Evolutionary conservation across 1,284 basidiomycete genomes (phyloP), one percentile per base, ranked within the genome.

Genomic region (Microbotryomycetes sp.): DNA sequence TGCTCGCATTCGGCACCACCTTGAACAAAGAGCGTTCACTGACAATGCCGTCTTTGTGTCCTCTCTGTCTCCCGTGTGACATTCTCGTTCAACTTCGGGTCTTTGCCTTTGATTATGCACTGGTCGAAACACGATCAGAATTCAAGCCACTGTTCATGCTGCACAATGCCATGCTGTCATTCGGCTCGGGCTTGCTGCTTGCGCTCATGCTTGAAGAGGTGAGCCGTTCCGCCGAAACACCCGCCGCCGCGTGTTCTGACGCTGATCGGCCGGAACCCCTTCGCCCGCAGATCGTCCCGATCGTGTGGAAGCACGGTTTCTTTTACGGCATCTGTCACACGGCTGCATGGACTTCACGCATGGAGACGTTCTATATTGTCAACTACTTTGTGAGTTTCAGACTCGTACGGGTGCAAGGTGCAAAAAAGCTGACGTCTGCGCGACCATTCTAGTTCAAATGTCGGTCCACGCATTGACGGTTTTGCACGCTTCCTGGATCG

Each of bases 301-400:
- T 89, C 69, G 78, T 84, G 72, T 83, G 82, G 79, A 83, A 83
- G 59, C 78, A 85, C 56, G 86, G 87, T 50, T 64, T 85, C 45
- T 90, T 86, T 78, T 81, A 84, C 75, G 84, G 85, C 50, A 85
- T 97, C 72, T 98, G 94, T 78, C 76, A 82, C 67, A 79, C 81
- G 30, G 74, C 77, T 5, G 84, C 91, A 58, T 97, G 91, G 89
- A 94, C 91, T 55, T 79, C 84, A 63, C 52, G 59, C 29, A 58
- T 71, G 52, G 73, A 76, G 61, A 75, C 74, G 2, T 96, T 90
- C 79, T 97, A 97, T 81, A 91, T 97, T 81, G 82, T 97, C 81
- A 98, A 97, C 81, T 98, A 97, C 80, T 91, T 86, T 78, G 89
- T 94, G 83, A 92, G 94, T 77, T 92, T 91, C 74, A 77, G 64